Base-by-base conservation (phyloP, 768 basidiomycete genomes). In the Tulasnella calospora region DNA sequence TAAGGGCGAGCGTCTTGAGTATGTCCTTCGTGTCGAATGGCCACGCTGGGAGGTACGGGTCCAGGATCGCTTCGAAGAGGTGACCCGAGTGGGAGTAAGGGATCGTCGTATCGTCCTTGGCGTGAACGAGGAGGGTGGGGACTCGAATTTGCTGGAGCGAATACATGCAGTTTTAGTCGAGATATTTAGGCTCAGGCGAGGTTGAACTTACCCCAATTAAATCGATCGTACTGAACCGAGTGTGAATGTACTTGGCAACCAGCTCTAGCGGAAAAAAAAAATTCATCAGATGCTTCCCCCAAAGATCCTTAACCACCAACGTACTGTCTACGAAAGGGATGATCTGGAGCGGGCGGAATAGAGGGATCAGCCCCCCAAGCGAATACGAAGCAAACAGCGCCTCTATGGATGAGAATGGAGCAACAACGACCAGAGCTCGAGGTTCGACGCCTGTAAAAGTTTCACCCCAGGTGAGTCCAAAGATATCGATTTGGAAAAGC, bases 61-160 rank as follows among this genome's bases (percentile, higher is more conserved):
- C 89, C 40, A 93, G 82, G 78, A 94, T 88, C 0, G 88, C 85
- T 38, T 92, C 86, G 84, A 94, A 94, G 33, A 96, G 88, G 0
- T 86, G 84, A 19, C 87, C 85, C 0, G 94, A 91, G 82, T 96
- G 94, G 0, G 87, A 85, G 80, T 89, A 86, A 0, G 91, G 90
- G 71, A 95, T 94, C 33, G 93, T 91, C 81, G 85, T 86, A 84
- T 96, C 94, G 82, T 94, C 87, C 79, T 87, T 86, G 9, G 94
- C 90, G 83, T 96, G 94, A 0, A 88, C 90, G 80, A 96, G 87
- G 47, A 95, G 85, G 9, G 93, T 87, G 12, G 92, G 90, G 0
- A 89, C 88, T 80, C 89, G 89, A 81, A 94, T 88, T 78, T 87
- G 86, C 93, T 94, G 55, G 3, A 30, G 82, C 10, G n/a, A 30